These are phyloP conservation scores for Talaromyces pinophilus DNA, from an alignment of 2,329 filamentous ascomycete species.

Conservation along the genomic window DNA sequence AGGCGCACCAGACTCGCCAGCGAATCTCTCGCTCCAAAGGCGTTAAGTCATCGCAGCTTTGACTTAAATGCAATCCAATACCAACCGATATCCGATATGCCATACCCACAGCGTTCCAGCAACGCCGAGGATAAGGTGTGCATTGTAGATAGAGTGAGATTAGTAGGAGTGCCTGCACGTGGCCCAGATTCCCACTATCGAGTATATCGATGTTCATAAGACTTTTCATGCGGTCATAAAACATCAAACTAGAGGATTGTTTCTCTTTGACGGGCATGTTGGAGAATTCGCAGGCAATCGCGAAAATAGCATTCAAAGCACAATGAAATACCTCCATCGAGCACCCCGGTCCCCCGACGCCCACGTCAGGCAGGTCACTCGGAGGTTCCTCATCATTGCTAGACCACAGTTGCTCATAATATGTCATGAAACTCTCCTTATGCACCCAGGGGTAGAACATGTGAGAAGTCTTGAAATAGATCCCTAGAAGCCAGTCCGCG, in stretches of 20 bases:
- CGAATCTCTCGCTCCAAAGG: background rate
- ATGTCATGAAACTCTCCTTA: background rate
- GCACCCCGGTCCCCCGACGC: background rate
- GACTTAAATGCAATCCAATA: background rate
- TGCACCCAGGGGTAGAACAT: background rate
- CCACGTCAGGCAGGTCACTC: background rate
- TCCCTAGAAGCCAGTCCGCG: background rate
- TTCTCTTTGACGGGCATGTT: background rate
- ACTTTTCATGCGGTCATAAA: background rate
- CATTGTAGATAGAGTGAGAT: background rate
- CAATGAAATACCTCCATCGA: background rate
- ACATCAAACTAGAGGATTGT: background rate
- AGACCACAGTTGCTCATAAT: background rate
- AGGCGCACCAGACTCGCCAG: background rate
- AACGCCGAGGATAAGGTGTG: background rate
- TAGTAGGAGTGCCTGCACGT: background rate
- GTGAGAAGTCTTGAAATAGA: background rate
- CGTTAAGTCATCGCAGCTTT: background rate
- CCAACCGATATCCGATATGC: background rate
- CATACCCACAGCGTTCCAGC: background rate
- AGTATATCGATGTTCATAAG: background rate
- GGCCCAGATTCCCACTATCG: background rate
- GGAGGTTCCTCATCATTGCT: background rate
- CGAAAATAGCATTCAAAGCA: background rate
- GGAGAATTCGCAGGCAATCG: background rate